A percentile compares a stretch with the other conserved stretches of the same genome.
phyloP scores from a whole-genome alignment of 116 monocot species.

The Papilionanthe hybrid region DNA sequence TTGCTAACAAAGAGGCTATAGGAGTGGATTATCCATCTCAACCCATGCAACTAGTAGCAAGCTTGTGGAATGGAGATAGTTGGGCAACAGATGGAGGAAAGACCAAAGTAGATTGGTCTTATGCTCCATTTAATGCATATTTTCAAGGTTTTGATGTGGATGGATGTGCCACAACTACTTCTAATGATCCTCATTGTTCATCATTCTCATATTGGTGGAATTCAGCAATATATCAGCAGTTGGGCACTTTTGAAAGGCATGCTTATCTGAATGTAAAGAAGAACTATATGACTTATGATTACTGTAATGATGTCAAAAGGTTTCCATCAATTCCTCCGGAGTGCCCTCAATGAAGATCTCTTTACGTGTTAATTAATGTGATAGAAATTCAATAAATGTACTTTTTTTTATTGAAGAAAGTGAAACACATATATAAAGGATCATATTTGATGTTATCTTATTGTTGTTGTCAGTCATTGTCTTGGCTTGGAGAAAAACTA shows the following conservation, averaged over 20 bases:
- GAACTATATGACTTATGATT: constrained; percentile 42
- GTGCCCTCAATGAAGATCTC: constrained; percentile 21
- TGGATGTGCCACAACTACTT: constrained; percentile 15
- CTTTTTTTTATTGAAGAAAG: no score
- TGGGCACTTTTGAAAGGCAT: constrained; percentile 10
- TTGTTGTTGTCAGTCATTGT: no score
- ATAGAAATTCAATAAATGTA: not conserved
- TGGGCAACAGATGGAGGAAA: constrained; percentile 67
- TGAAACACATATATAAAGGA: no score
- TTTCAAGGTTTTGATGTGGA: constrained; percentile 29
- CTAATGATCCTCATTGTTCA: not conserved
- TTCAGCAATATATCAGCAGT: constrained; percentile 7
- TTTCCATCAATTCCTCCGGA: constrained; percentile 27
- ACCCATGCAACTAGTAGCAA: constrained; percentile 39
- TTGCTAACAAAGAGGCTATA: constrained; percentile 17
- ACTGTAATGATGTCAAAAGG: constrained; percentile 28
- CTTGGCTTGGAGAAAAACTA: no score
- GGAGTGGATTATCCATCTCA: constrained; percentile 37
- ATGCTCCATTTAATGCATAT: constrained; percentile 35
- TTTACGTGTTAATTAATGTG: not conserved
- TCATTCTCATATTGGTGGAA: constrained; percentile 39
- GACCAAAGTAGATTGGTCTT: constrained; percentile 40
- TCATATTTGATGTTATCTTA: no score
- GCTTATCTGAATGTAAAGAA: constrained; percentile 25
- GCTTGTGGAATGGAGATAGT: constrained; percentile 54